Evolutionary conservation across 2,329 filamentous ascomycete genomes (phyloP).

Genomic region (Clarireedia homoeocarpa): DNA sequence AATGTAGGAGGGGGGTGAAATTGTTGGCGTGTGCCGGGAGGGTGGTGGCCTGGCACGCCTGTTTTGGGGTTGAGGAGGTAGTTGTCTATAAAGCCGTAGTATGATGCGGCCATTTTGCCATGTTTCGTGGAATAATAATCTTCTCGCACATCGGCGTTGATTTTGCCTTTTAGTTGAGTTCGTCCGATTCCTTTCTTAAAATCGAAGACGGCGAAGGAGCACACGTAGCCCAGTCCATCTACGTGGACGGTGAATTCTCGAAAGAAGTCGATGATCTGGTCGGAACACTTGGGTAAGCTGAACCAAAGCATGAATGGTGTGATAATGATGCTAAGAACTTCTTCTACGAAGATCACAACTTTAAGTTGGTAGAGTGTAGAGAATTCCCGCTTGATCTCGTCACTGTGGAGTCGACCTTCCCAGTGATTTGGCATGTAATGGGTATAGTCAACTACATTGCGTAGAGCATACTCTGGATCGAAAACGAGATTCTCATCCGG

Average conservation of each 20-base stretch:
- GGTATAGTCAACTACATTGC: conserved; percentile 84
- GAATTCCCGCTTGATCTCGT: conserved; percentile 88
- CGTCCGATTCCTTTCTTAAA: conserved; percentile 75
- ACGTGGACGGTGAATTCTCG: conserved; percentile 96
- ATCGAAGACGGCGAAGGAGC: conserved; percentile 94
- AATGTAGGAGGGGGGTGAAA: conserved; percentile 73
- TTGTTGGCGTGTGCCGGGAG: conserved; percentile 45
- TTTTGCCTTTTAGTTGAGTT: conserved; percentile 32
- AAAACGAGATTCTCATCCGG: conserved; percentile 86
- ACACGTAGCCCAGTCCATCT: conserved; percentile 91
- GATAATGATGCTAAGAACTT: conserved; percentile 84
- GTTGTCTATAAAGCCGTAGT: conserved; percentile 90
- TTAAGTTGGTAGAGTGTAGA: conserved; percentile 86
- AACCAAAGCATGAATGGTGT: conserved; percentile 85
- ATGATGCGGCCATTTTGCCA: conserved; percentile 96
- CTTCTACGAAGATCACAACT: conserved; percentile 83
- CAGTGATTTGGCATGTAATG: conserved; percentile 88
- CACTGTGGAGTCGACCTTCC: conserved; percentile 83
- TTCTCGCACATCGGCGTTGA: conserved; percentile 56
- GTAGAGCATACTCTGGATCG: conserved; percentile 83
- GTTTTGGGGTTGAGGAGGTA: conserved; percentile 71
- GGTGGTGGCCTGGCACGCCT: conserved; percentile 53
- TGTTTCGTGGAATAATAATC: conserved; percentile 95
- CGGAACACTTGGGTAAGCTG: conserved; percentile 78
- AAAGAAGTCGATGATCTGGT: conserved; percentile 95